Base-by-base conservation (phyloP, 768 basidiomycete species). In the Ramaria sp. region DNA sequence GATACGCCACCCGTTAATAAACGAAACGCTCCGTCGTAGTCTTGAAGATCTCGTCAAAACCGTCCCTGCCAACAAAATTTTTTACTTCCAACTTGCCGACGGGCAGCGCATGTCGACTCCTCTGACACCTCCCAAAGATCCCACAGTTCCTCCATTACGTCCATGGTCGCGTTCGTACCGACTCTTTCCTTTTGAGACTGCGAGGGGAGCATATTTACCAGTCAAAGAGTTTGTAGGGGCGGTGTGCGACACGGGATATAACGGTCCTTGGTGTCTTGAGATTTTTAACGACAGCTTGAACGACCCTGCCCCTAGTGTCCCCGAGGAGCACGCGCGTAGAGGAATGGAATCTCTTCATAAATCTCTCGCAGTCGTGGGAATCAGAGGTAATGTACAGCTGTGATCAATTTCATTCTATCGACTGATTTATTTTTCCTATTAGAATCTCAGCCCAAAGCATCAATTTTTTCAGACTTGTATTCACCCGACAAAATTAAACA, bases 31-130 rank as follows among this genome's bases (percentile, higher is more conserved):
- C 36, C 54, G 61, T 3, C 50, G 58, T 39, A 67, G 67, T 57
- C 61, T 71, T 37, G 52, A 48, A 12, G 60, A 65, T 32, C 62
- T 71, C 22, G 59, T 61, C 8, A 53, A 50, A 5, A 61, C 62
- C 20, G 61, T 71, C 12, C 70, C 71, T 1, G 65, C 62, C 0
- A 59, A 66, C 56, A 70, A 68, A 59, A 69, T 73, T 58, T 73
- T 69, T 61, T 62, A 70, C 49, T 70, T 68, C 58, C 71, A 73
- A 48, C 56, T 71, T 54, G 71, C 70, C 50, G 71, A 73, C 59
- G 71, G 66, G 47, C 42, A 60, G 52, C 56, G 59, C 54, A 55
- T 55, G 53, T 9, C 30, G 27, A 27, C 44, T n/a, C 67, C 59
- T 25, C 43, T 57, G 3, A 37, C 58, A 3, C 59, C 63, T 3